Evolutionary conservation across 116 monocot species (phyloP).

Genomic region (Dioscorea cayenensis): DNA sequence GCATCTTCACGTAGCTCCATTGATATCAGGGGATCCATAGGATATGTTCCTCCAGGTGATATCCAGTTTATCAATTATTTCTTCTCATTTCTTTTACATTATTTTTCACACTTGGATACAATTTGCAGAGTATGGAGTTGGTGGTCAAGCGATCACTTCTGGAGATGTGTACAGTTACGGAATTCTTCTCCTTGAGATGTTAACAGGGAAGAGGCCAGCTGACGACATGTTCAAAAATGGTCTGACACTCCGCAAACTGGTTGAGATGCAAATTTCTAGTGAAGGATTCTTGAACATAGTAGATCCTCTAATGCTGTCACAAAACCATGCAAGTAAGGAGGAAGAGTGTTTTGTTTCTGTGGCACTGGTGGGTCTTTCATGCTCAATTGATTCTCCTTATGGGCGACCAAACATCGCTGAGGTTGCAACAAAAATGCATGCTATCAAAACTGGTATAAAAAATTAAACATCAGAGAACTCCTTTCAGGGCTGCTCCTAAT

Average conservation of each 20-base stretch:
- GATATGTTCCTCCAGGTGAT: background rate
- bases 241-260: background rate
- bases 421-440: background rate
- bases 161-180: conserved; percentile 6
- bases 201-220: conserved; percentile 4
- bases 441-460: no score
- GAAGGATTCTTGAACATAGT: background rate
- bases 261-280: background rate
- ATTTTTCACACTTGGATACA: background rate
- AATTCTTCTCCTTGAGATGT: conserved; percentile 5
- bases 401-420: background rate
- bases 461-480: no score
- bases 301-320: background rate
- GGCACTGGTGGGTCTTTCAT: background rate
- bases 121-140: conserved; percentile 1
- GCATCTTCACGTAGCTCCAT: background rate
- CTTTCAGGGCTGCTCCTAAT: no score
- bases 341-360: background rate
- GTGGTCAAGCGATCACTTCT: background rate
- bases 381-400: background rate
- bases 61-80: background rate
- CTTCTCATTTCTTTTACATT: no score
- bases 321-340: background rate
- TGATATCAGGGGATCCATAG: background rate
- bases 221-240: background rate